phyloP scores from a whole-genome alignment of 306 rosid genomes.

The Ziziphus jujuba region DNA sequence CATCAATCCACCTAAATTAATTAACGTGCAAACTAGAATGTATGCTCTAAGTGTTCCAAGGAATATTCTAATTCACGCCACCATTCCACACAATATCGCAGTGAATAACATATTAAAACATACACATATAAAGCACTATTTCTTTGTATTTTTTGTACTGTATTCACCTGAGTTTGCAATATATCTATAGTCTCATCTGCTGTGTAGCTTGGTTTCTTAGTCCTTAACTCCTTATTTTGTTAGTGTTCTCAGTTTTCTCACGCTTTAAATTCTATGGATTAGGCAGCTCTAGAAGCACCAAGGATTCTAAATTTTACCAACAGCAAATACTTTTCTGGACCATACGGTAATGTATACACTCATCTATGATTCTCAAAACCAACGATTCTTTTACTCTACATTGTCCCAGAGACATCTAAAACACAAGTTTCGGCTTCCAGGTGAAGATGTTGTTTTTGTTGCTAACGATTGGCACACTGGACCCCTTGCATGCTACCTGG shows the following conservation, averaged over 20 bases:
- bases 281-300: constrained; percentile 84
- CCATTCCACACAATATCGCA: neutral
- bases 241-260: neutral
- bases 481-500: constrained; percentile 67
- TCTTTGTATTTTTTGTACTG: no score
- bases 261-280: constrained; percentile 2
- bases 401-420: neutral
- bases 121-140: no score
- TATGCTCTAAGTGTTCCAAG: neutral
- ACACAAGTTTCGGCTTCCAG: constrained; percentile 35
- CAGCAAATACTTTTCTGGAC: constrained; percentile 65
- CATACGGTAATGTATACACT: constrained; percentile 61
- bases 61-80: neutral
- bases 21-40: neutral
- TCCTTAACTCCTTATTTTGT: neutral
- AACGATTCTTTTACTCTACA: neutral
- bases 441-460: constrained; percentile 69
- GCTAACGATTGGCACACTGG: constrained; percentile 92
- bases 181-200: neutral
- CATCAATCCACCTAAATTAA: neutral
- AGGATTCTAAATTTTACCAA: constrained; percentile 56
- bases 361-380: neutral
- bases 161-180: no score
- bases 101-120: no score
- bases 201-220: neutral